A percentile compares a stretch with the other conserved stretches of the same genome.
Conservation (phyloP, 1,139 yeast species). For the Geotrichum carabidarum region DNA sequence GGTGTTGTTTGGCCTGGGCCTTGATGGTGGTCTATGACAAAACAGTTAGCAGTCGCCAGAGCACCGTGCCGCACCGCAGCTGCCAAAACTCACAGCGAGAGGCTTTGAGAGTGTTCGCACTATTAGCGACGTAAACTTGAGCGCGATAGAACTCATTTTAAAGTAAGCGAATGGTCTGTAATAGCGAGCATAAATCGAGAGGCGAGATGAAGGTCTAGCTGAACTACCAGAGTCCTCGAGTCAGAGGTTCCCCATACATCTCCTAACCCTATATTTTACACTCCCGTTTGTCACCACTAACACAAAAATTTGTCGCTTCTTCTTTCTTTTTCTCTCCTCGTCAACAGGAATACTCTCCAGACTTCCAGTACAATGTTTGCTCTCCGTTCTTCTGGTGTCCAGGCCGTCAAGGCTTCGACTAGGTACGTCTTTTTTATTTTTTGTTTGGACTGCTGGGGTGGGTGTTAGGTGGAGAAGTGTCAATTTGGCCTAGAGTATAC, state of each 20-base stretch:
- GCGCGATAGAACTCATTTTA: constrained; percentile 49
- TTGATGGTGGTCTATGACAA: constrained; percentile 49
- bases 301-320: not conserved
- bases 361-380: constrained; percentile 26
- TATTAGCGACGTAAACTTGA: constrained; percentile 68
- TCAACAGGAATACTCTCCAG: too few relatives aligned
- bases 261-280: not conserved
- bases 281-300: not conserved
- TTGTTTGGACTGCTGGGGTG: too few relatives aligned
- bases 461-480: not conserved
- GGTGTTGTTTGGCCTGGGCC: constrained; percentile 72
- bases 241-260: not conserved
- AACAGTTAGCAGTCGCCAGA: not conserved
- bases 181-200: not conserved
- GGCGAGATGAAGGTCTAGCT: not conserved
- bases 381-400: constrained; percentile 31
- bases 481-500: not conserved
- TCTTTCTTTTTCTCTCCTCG: not conserved
- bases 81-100: constrained; percentile 48
- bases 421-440: constrained; percentile 21
- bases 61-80: not conserved
- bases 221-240: not conserved
- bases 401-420: constrained; percentile 25
- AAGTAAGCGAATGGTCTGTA: not conserved
- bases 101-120: constrained; percentile 81